Evolutionary conservation across 805 yeast genomes (phyloP), one percentile per base, ranked within the genome.

Genomic region (Nakazawaea holstii): DNA sequence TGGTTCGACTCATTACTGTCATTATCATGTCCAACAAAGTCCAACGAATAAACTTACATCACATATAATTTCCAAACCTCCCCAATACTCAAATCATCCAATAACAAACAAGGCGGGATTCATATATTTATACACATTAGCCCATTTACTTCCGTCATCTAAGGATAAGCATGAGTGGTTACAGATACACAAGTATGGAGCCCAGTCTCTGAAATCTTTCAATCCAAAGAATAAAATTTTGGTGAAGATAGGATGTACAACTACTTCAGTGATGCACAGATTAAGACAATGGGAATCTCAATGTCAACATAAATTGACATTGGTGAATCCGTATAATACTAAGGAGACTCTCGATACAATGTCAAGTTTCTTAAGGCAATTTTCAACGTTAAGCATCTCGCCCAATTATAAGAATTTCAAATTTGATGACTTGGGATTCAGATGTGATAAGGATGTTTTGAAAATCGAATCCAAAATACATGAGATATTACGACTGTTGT

Each of bases 211-310:
- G 63, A 51, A 56, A 2, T 53, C 55, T 8, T 70, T 72, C 52
- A 57, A 71, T 35, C 62, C 76, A 2, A 64, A 62, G 17, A 60
- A 64, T 32, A 61, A 65, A 39, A 64, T 73, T 3, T 59, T 79
- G 13, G 59, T 79, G 14, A 79, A 79, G 52, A 69, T 79, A 1
- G 84, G 84, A 1, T 76, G 65, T 67, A 79, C 84, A 2, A 69
- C 78, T 0, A 72, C 69, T 45, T 59, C 67, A 0, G 79, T 77
- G 1, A 52, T 52, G 2, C 52, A 53, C 6, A 59, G 84, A 38
- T 55, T 79, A 15, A 56, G 56, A 35, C 82, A 79, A 54, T 79
- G 84, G 84, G 70, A 67, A 55, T 65, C 60, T 9, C 73, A 76
- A 53, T 79, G 84, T 53, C 63, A 67, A 15, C 81, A 76, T 43